phyloP scores from a whole-genome alignment of 139 green algal genomes.

The Micromonas pusilla region DNA sequence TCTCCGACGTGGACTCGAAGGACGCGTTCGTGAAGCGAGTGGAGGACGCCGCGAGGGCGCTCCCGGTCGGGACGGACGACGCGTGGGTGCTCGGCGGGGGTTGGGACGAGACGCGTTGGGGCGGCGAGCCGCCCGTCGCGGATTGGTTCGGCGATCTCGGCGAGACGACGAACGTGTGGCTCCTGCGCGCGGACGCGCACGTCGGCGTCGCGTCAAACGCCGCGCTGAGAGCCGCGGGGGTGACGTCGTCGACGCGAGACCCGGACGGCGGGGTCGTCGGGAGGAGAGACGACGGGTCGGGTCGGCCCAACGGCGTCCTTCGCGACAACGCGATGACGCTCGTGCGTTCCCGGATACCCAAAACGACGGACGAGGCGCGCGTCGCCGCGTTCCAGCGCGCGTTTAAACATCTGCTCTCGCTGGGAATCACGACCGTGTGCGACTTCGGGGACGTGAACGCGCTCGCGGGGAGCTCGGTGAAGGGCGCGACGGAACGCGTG shows the following conservation, averaged over 20 bases:
- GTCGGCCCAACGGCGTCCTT: not conserved
- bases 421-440: slow-evolving; percentile 5
- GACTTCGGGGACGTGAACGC: slow-evolving; percentile 19
- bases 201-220: not conserved
- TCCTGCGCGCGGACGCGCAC: not conserved
- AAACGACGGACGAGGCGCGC: not conserved
- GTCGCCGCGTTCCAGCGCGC: not conserved
- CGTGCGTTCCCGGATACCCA: not conserved
- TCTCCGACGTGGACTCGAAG: not conserved
- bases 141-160: not conserved
- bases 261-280: not conserved
- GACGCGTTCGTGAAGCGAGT: slow-evolving; percentile 8
- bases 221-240: not conserved
- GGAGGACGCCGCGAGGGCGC: not conserved
- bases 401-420: not conserved
- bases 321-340: not conserved
- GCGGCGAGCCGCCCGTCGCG: not conserved
- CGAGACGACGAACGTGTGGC: not conserved
- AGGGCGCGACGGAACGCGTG: not conserved
- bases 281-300: not conserved
- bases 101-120: not conserved
- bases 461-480: not conserved
- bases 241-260: not conserved
- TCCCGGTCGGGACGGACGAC: not conserved
- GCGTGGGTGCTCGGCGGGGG: slow-evolving; percentile 4